Conservation (phyloP, 2,329 filamentous ascomycete genomes). For the Neonectria magnoliae region DNA sequence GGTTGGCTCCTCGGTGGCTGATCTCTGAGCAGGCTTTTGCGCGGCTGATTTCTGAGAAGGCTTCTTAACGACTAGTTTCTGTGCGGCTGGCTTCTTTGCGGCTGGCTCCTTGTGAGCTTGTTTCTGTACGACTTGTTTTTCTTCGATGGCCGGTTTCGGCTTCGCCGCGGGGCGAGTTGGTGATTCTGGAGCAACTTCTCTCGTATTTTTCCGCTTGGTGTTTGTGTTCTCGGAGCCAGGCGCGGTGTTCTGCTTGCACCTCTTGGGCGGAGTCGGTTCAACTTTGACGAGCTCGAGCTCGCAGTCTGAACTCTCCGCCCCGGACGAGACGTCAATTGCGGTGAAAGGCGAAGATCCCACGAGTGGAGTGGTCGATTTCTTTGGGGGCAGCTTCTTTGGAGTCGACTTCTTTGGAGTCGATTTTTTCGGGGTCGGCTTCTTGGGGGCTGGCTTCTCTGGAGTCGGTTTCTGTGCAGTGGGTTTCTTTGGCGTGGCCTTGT, state of each 20-base stretch:
- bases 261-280: conserved; percentile 12
- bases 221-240: conserved; percentile 3
- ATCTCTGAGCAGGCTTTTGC: no score
- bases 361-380: background rate
- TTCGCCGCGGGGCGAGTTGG: conserved; percentile 1
- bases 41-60: background rate
- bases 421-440: background rate
- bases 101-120: background rate
- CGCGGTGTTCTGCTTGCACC: conserved; percentile 23
- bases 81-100: background rate
- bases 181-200: background rate
- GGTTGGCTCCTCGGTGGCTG: background rate
- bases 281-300: conserved; percentile 28
- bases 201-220: conserved; percentile 20
- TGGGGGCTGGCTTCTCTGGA: background rate
- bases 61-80: background rate
- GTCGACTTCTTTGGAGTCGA: conserved; percentile 4
- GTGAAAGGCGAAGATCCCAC: conserved; percentile 28
- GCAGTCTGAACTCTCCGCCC: conserved; percentile 28
- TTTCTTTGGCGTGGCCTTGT: background rate
- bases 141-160: background rate
- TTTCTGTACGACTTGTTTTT: background rate
- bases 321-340: conserved; percentile 35
- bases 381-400: background rate
- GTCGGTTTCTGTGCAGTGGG: no score